Conservation (phyloP, 2,329 filamentous ascomycete species). For the Cercospora citrullina region DNA sequence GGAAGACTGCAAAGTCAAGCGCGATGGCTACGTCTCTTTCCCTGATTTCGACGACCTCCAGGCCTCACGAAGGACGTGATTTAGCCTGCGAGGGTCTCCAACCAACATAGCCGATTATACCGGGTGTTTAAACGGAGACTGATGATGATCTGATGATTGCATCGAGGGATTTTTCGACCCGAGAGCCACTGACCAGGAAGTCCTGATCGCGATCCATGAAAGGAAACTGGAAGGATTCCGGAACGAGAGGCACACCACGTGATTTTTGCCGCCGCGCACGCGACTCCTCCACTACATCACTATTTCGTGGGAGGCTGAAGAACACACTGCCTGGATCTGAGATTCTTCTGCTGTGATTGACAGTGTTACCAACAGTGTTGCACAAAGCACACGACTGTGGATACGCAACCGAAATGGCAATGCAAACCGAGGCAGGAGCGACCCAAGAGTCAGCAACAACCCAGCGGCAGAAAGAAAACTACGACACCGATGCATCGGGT, state of each 20-base stretch:
- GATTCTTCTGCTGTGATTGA: neutral
- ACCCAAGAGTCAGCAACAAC: neutral
- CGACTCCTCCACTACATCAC: neutral
- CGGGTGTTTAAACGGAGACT: neutral
- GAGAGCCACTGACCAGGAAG: neutral
- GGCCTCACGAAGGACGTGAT: constrained; percentile 8
- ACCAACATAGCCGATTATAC: neutral
- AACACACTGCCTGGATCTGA: neutral
- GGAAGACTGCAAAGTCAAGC: constrained; percentile 36
- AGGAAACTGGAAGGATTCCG: constrained; percentile 6
- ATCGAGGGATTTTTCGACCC: constrained; percentile 1
- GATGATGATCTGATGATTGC: constrained; percentile 1
- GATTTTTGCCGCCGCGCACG: neutral
- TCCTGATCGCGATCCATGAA: neutral
- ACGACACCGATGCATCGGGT: constrained; percentile 1
- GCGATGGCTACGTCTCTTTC: constrained; percentile 39
- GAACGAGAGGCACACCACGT: neutral
- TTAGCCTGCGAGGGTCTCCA: neutral
- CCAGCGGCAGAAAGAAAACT: neutral
- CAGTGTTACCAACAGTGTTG: neutral
- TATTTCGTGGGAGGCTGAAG: neutral
- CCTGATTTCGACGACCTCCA: constrained; percentile 36
- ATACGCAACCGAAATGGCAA: neutral
- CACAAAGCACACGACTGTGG: neutral
- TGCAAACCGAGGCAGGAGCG: neutral